These are phyloP conservation scores for Mycena maculata DNA, from an alignment of 768 basidiomycete genomes.

Conservation along the genomic window DNA sequence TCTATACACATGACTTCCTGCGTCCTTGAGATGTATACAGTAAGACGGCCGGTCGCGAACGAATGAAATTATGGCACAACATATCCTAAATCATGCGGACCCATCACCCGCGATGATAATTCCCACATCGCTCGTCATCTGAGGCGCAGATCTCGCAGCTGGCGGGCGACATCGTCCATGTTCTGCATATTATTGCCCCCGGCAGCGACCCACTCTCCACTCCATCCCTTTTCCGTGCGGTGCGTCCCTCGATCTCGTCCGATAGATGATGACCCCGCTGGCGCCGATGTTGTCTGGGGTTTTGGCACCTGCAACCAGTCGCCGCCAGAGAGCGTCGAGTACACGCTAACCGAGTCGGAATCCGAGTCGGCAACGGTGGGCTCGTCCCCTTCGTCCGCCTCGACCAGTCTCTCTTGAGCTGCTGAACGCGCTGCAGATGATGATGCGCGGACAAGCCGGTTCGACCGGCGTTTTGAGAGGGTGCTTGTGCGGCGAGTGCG, in stretches of 20 bases:
- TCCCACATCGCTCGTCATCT: too few relatives aligned
- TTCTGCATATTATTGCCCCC: background rate
- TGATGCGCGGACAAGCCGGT: background rate
- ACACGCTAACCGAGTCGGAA: slow-evolving; percentile 10
- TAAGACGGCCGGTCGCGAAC: too few relatives aligned
- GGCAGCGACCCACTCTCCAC: background rate
- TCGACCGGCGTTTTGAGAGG: slow-evolving; percentile 1
- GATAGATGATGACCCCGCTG: background rate
- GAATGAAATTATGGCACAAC: too few relatives aligned
- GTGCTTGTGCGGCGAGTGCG: background rate
- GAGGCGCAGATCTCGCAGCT: background rate
- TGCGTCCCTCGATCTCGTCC: slow-evolving; percentile 24
- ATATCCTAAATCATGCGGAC: too few relatives aligned
- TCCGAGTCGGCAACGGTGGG: background rate
- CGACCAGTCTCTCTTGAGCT: background rate
- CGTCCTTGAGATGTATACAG: too few relatives aligned
- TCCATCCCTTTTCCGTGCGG: slow-evolving; percentile 14
- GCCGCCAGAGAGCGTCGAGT: slow-evolving; percentile 25
- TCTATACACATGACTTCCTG: too few relatives aligned
- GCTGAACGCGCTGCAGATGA: background rate
- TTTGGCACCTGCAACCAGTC: slow-evolving; percentile 8
- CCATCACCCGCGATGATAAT: too few relatives aligned
- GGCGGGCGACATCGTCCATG: background rate
- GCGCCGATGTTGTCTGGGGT: background rate
- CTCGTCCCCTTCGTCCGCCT: background rate